Evolutionary conservation across 148 eudicot genomes (phyloP).

Genomic region (Diospyros lotus): DNA sequence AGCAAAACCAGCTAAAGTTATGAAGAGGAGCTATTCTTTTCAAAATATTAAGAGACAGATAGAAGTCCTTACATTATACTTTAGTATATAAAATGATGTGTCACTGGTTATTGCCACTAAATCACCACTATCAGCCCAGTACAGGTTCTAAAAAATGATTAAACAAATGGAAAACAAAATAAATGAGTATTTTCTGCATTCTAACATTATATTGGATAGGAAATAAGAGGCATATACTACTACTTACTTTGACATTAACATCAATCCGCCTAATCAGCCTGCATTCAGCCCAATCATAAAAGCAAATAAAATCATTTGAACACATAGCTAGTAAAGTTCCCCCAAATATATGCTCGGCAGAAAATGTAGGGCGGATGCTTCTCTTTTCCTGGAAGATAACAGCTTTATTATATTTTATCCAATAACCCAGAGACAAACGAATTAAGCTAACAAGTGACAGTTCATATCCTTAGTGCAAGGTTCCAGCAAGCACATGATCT

Average conservation of each 20-base stretch:
- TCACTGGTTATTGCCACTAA: constrained; percentile 91
- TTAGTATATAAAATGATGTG: constrained; percentile 84
- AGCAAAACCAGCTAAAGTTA: too few species aligned
- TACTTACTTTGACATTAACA: constrained; percentile 78
- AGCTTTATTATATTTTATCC: constrained; percentile 6
- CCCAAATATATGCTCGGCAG: constrained; percentile 85
- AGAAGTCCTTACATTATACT: constrained; percentile 61
- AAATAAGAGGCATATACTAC: background rate
- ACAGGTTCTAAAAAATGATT: constrained; percentile 53
- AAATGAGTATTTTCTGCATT: background rate
- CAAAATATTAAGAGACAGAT: too few species aligned
- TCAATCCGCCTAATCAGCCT: constrained; percentile 83
- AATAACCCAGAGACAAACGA: background rate
- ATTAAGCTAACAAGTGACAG: too few species aligned
- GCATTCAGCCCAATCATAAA: constrained; percentile 97
- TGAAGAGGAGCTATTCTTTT: too few species aligned
- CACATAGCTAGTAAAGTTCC: constrained; percentile 84
- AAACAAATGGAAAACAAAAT: background rate
- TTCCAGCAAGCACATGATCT: too few species aligned
- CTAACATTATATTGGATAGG: too few species aligned
- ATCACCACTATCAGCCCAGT: constrained; percentile 99
- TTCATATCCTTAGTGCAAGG: too few species aligned
- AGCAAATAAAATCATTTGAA: constrained; percentile 91
- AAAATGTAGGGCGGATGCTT: constrained; percentile 84
- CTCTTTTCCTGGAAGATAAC: constrained; percentile 68